A percentile compares a stretch with the other conserved stretches of the same genome.
Evolutionary conservation across 192 early-diverging fungal species (phyloP).

Genomic region (Rhizophagus sp.): DNA sequence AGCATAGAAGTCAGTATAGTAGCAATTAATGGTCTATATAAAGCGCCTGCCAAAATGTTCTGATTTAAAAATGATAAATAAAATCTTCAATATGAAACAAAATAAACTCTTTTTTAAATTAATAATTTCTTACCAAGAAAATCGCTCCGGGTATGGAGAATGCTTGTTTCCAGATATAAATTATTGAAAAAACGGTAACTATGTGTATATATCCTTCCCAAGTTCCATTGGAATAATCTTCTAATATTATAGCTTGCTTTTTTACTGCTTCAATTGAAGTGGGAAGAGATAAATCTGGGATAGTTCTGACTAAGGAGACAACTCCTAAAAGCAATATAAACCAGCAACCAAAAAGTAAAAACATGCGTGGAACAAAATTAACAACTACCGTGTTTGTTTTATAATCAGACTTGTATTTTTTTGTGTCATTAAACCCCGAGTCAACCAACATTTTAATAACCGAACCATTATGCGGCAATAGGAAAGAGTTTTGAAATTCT

Average conservation of each 20-base stretch:
- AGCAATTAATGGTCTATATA: constrained; percentile 43
- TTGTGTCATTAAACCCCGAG: no score
- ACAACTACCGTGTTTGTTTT: neutral
- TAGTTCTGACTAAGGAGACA: constrained; percentile 33
- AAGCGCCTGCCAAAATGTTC: constrained; percentile 45
- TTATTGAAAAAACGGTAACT: constrained; percentile 42
- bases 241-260: constrained; percentile 44
- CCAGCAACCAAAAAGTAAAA: constrained; percentile 35
- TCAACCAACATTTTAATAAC: no score
- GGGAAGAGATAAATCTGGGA: constrained; percentile 46
- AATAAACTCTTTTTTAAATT: neutral
- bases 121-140: constrained; percentile 39
- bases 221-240: constrained; percentile 42
- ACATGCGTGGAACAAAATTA: constrained; percentile 37
- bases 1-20: constrained; percentile 40
- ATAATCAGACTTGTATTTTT: no score
- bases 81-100: neutral
- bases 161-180: constrained; percentile 60
- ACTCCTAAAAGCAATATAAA: constrained; percentile 35
- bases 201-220: constrained; percentile 46
- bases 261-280: constrained; percentile 53
- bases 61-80: constrained; percentile 12
- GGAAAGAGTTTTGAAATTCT: no score
- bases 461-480: no score
- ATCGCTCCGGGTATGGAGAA: constrained; percentile 60